phyloP scores from a whole-genome alignment of 495 filamentous ascomycete species.

The Entonaema liquescens region DNA sequence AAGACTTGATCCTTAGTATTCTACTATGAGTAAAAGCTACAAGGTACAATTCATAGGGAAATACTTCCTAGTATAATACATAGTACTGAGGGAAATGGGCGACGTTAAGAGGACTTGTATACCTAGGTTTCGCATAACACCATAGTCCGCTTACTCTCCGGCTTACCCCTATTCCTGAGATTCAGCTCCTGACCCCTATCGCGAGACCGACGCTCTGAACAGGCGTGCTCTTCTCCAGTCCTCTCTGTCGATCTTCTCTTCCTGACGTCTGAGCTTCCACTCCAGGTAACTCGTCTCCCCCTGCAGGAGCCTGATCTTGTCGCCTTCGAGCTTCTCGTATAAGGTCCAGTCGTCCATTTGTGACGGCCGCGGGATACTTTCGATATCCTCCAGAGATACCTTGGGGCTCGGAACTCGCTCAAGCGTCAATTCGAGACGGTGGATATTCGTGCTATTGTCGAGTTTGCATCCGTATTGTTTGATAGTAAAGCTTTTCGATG shows the following conservation, averaged over 20 bases:
- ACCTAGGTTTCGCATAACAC: background rate
- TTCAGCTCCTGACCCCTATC: background rate
- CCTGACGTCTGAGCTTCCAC: slow-evolving; percentile 42
- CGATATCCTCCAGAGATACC: slow-evolving; percentile 43
- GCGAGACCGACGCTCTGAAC: slow-evolving; percentile 38
- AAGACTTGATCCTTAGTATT: background rate
- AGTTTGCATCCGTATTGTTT: slow-evolving; percentile 51
- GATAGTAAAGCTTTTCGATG: slow-evolving; percentile 38
- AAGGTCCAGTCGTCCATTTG: slow-evolving; percentile 59
- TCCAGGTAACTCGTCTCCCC: slow-evolving; percentile 42
- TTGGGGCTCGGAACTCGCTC: slow-evolving; percentile 47
- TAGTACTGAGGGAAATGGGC: background rate
- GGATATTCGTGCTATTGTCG: slow-evolving; percentile 40
- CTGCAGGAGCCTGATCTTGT: slow-evolving; percentile 41
- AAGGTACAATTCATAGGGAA: background rate
- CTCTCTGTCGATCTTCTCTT: slow-evolving; percentile 40
- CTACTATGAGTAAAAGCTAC: background rate
- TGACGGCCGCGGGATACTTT: slow-evolving; percentile 52
- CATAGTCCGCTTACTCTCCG: background rate
- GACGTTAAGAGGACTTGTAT: background rate
- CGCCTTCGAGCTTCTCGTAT: slow-evolving; percentile 51
- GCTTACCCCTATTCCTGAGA: background rate
- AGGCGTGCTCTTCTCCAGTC: slow-evolving; percentile 40
- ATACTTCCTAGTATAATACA: background rate
- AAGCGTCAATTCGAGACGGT: slow-evolving; percentile 49